Evolutionary conservation across 352 stramenopile genomes (phyloP).

Genomic region (Pythium insidiosum): DNA sequence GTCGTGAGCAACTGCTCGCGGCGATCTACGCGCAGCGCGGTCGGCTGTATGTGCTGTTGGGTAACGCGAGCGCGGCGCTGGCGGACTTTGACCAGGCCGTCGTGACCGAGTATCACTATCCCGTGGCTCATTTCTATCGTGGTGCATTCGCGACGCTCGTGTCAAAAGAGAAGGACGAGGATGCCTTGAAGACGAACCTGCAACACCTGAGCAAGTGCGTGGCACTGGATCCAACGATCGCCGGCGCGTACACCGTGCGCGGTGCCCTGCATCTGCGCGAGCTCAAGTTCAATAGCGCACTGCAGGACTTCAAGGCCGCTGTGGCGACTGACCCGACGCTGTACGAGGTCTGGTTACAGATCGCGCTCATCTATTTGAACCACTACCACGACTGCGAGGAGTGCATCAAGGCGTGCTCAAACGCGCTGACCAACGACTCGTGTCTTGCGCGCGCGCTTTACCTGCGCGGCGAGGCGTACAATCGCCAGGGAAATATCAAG

Average conservation of each 20-base stretch:
- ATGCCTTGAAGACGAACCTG: conserved; percentile 27
- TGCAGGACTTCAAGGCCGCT: conserved; percentile 77
- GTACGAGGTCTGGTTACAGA: conserved; percentile 74
- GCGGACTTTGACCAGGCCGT: conserved; percentile 65
- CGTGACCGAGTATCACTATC: conserved; percentile 76
- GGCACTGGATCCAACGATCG: conserved; percentile 65
- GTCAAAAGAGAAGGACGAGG: conserved; percentile 24
- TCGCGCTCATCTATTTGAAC: conserved; percentile 71
- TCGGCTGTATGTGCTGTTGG: conserved; percentile 47
- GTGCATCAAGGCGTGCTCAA: conserved; percentile 56
- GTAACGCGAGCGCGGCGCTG: conserved; percentile 34
- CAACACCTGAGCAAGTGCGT: conserved; percentile 57
- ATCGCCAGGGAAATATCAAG: conserved; percentile 42
- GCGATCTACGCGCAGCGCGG: conserved; percentile 57
- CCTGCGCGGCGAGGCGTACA: conserved; percentile 55
- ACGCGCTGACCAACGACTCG: conserved; percentile 53
- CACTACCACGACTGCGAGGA: conserved; percentile 71
- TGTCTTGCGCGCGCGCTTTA: conserved; percentile 54
- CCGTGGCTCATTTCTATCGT: conserved; percentile 70
- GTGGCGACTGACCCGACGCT: conserved; percentile 65
- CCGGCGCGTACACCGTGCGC: conserved; percentile 62
- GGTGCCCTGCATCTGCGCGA: conserved; percentile 61
- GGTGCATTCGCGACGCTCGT: conserved; percentile 50
- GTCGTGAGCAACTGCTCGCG: conserved; percentile 37
- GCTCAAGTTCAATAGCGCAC: conserved; percentile 61